phyloP scores from a whole-genome alignment of 805 yeast species.

The Peterozyma toletana region DNA sequence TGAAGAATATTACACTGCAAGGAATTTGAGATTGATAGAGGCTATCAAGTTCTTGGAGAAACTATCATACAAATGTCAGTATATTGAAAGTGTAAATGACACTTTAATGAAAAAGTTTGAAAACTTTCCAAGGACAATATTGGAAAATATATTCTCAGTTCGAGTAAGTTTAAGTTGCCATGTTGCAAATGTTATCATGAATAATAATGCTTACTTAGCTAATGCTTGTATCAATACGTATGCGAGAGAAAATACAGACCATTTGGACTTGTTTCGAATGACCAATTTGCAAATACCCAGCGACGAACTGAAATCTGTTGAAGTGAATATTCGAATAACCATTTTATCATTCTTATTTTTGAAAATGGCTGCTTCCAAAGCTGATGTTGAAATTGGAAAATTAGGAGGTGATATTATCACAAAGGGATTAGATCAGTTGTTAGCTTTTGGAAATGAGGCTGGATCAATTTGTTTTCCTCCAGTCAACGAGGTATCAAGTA shows the following conservation, averaged over 20 bases:
- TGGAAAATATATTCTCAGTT: slow-evolving; percentile 18
- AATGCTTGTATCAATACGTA: slow-evolving; percentile 1
- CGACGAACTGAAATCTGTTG: slow-evolving; percentile 7
- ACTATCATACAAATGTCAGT: slow-evolving; percentile 26
- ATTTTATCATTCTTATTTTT: slow-evolving; percentile 7
- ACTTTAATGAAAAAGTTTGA: slow-evolving; percentile 12
- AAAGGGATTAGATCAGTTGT: neutral
- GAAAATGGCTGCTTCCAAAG: neutral
- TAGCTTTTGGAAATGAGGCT: neutral
- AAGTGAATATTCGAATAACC: slow-evolving; percentile 13
- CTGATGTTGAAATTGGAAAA: too few relatives aligned
- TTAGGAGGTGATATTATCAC: neutral
- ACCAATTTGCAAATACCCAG: too few relatives aligned
- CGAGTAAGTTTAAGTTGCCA: slow-evolving; percentile 11
- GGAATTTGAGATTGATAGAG: slow-evolving; percentile 29
- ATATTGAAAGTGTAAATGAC: slow-evolving; percentile 15
- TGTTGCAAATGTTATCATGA: slow-evolving; percentile 8
- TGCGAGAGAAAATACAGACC: neutral
- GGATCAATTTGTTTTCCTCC: too few relatives aligned
- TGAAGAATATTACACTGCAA: slow-evolving; percentile 21
- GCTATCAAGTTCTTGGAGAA: slow-evolving; percentile 31
- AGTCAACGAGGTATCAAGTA: too few relatives aligned
- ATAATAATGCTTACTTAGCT: slow-evolving; percentile 8
- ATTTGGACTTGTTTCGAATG: too few relatives aligned
- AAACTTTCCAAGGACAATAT: slow-evolving; percentile 21